Base-by-base conservation (phyloP, 1,284 basidiomycete species). In the Sanghuangporus sanghuang region DNA sequence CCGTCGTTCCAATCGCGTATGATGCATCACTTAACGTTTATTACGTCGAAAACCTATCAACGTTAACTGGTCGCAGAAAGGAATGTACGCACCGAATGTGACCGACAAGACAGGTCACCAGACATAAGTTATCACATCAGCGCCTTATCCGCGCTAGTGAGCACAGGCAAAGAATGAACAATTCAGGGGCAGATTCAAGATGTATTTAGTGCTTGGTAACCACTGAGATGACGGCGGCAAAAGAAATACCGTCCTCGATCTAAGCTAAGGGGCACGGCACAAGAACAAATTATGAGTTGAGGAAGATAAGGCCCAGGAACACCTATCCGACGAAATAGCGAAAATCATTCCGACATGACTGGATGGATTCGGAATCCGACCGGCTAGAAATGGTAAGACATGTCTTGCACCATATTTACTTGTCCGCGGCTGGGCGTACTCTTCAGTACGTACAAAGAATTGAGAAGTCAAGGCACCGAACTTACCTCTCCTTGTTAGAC, bases 281-380 rank as follows among this genome's bases (percentile, higher is more conserved):
- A 18, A 52, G 18, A 32, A n/a, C 18, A 14, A 23, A 23, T 23
- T 23, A 23, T 23, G 44, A n/a, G 16, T 9, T 42, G 49, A 32
- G 49, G 48, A 38, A 54, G 53, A 54, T 54, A 54, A 54, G 53
- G 53, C 53, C 52, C 53, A 54, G 53, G 53, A 54, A 54, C 53
- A 32, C 16, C 16, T 36, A 36, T 35, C 32, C 35, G 11, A 54
- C 7, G 14, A 38, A 54, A 7, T 8, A 16, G 32, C 16, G 50
- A 52, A 52, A 52, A 52, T 38, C 1, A 32, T n/a, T 18, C 11
- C 32, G 14, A 32, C 14, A 38, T 36, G 8, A 32, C 14, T 54
- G 14, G 27, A 32, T 32, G 23, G 53, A 36, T n/a, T 54, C 4
- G 27, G 53, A 54, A 36, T 49, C n/a, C 14, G n/a, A 12, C 11